These are phyloP conservation scores for Debaryomyces tyrocola DNA, from an alignment of 805 yeast species.

Conservation along the genomic window DNA sequence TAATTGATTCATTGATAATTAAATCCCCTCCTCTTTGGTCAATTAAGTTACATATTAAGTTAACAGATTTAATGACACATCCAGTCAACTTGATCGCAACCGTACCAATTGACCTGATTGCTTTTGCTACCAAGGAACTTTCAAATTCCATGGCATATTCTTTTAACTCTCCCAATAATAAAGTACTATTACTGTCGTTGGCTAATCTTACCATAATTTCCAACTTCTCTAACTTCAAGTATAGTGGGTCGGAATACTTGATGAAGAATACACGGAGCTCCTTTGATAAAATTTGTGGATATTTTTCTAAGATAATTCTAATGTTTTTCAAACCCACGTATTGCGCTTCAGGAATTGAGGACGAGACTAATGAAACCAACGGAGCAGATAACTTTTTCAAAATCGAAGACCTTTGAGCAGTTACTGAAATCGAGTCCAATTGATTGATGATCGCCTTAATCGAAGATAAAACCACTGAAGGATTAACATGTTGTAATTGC, in stretches of 20 bases:
- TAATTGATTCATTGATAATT: constrained; percentile 57
- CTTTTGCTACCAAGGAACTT: constrained; percentile 66
- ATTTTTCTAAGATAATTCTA: constrained; percentile 82
- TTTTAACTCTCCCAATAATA: constrained; percentile 66
- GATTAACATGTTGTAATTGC: constrained; percentile 94
- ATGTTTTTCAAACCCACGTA: constrained; percentile 91
- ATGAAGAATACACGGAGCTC: constrained; percentile 89
- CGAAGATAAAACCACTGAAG: constrained; percentile 87
- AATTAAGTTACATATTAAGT: constrained; percentile 56
- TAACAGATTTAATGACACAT: constrained; percentile 57
- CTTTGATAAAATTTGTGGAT: constrained; percentile 73
- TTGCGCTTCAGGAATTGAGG: constrained; percentile 88
- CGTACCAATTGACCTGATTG: constrained; percentile 69
- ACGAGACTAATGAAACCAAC: constrained; percentile 79
- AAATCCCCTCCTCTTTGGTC: constrained; percentile 66
- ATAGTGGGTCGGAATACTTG: constrained; percentile 81
- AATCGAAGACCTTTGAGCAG: constrained; percentile 42
- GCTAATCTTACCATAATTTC: constrained; percentile 74
- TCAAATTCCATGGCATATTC: constrained; percentile 88
- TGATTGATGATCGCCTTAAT: constrained; percentile 79
- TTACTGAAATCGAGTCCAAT: constrained; percentile 45
- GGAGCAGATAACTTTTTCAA: constrained; percentile 80
- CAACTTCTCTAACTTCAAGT: constrained; percentile 72
- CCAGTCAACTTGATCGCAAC: constrained; percentile 64
- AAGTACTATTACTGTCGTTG: constrained; percentile 54